These are phyloP conservation scores for Penicillium simplicissimum DNA, from an alignment of 495 filamentous ascomycete genomes.

Conservation along the genomic window DNA sequence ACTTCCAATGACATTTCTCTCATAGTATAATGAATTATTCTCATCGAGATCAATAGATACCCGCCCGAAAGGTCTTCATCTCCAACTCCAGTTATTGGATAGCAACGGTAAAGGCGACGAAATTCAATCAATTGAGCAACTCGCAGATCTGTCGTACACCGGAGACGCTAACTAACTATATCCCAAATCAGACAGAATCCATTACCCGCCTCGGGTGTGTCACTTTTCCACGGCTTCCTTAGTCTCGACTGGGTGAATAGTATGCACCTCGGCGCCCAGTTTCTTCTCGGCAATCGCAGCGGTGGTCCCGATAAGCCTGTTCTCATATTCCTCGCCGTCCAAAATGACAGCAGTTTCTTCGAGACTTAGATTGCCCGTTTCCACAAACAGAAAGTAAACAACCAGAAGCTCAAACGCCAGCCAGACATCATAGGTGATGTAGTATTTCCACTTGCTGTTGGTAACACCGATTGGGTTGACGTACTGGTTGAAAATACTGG, in stretches of 20 bases:
- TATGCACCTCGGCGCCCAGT: neutral
- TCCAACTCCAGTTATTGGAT: too few species aligned
- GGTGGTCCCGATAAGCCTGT: neutral
- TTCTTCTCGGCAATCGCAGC: slow-evolving; percentile 8
- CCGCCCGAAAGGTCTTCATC: too few species aligned
- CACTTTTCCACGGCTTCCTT: neutral
- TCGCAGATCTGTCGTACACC: neutral
- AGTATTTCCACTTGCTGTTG: slow-evolving; percentile 57
- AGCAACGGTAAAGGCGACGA: too few species aligned
- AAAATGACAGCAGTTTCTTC: slow-evolving; percentile 63
- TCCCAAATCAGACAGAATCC: neutral
- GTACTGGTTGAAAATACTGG: slow-evolving; percentile 5
- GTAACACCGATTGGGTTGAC: slow-evolving; percentile 62
- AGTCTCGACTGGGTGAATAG: neutral
- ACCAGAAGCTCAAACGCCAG: slow-evolving; percentile 54
- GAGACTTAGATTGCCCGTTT: slow-evolving; percentile 62
- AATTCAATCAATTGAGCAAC: too few species aligned
- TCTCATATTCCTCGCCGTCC: slow-evolving; percentile 39
- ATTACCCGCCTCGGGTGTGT: too few species aligned
- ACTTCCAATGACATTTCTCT: too few species aligned
- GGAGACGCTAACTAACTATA: neutral
- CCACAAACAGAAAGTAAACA: slow-evolving; percentile 62
- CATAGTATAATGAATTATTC: too few species aligned
- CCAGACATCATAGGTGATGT: slow-evolving; percentile 60
- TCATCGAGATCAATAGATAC: too few species aligned